Base-by-base conservation (phyloP, 352 stramenopile species). In the Globisporangium sylvaticum region DNA sequence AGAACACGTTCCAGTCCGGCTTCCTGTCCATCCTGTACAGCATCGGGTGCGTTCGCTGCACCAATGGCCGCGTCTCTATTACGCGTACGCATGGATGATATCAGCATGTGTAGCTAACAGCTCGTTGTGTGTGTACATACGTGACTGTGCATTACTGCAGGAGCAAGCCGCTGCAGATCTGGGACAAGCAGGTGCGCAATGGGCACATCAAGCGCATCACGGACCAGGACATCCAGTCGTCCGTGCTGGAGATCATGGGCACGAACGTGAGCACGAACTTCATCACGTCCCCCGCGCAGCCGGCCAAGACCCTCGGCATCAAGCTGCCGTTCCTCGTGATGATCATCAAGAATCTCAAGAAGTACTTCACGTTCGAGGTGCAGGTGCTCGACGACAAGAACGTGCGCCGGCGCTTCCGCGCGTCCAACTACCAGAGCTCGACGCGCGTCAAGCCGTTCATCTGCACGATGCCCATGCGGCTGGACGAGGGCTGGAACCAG, bases 311-410 rank as follows among this genome's bases (percentile, higher is more conserved):
- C 18, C 81, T 99, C 12, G 96, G 94, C 44, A 99, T 99, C 78
- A 99, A 99, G 75, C 81, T 99, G 63, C 96, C 96, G 34, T 99
- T 98, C 74, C 83, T 99, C 14, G 96, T 99, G 31, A 99, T 99
- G 94, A 99, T 99, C 71, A 96, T 99, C 67, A 99, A 99, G 83
- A 99, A 99, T 80, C 75, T 99, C 48, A 98, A 98, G 66, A 99
- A 99, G 83, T 98, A 99, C 79, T 99, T 99, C 73, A 99, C 96
- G 34, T 99, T 99, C 70, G 96, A 99, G 78, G 96, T 99, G 27
- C 94, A 98, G 81, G 96, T 99, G 57, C 85, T 99, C 22, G 96
- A 99, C 73, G 96, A 99, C 81, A 99, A 99, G 87, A 98, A 98
- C 70, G 95, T 99, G 56, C 91, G 94, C 44, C 91, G 95, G 67